phyloP scores from a whole-genome alignment of 805 yeast genomes.

The Candida xyloterini region DNA sequence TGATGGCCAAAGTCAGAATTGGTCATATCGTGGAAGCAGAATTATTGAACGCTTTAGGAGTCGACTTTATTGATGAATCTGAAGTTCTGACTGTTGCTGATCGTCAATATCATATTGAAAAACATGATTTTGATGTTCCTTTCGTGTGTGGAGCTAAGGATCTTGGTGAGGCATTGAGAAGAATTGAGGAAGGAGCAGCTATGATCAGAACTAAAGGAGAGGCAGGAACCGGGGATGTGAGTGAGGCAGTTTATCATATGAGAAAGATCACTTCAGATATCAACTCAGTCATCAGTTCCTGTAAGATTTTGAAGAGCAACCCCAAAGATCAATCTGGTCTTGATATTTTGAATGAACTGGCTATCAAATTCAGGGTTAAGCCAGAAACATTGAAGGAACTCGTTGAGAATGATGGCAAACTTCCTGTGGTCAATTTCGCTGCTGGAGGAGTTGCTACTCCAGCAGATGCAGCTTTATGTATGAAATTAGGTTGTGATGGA shows the following conservation, averaged over 20 bases:
- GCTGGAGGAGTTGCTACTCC: conserved; percentile 91
- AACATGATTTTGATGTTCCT: conserved; percentile 61
- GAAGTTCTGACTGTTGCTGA: conserved; percentile 86
- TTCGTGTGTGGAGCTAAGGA: conserved; percentile 84
- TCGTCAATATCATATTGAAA: conserved; percentile 59
- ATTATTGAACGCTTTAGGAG: conserved; percentile 64
- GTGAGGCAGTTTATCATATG: conserved; percentile 78
- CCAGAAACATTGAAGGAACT: conserved; percentile 47
- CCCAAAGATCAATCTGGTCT: conserved; percentile 26
- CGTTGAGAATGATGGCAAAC: conserved; percentile 51
- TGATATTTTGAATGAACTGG: conserved; percentile 39
- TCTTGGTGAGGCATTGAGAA: conserved; percentile 77
- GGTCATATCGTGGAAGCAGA: conserved; percentile 85
- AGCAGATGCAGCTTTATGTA: conserved; percentile 80
- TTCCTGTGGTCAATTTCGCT: conserved; percentile 83
- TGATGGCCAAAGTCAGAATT: conserved; percentile 84
- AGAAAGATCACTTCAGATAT: conserved; percentile 58
- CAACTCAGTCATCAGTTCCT: conserved; percentile 36
- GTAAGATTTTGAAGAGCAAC: not conserved
- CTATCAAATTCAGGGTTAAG: conserved; percentile 60
- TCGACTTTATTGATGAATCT: conserved; percentile 81
- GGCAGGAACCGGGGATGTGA: conserved; percentile 85
- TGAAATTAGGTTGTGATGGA: conserved; percentile 79
- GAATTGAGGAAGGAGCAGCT: conserved; percentile 81
- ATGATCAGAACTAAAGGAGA: conserved; percentile 87